Evolutionary conservation across 306 rosid genomes (phyloP), one percentile per base, ranked within the genome.

Genomic region (Vigna mungo): DNA sequence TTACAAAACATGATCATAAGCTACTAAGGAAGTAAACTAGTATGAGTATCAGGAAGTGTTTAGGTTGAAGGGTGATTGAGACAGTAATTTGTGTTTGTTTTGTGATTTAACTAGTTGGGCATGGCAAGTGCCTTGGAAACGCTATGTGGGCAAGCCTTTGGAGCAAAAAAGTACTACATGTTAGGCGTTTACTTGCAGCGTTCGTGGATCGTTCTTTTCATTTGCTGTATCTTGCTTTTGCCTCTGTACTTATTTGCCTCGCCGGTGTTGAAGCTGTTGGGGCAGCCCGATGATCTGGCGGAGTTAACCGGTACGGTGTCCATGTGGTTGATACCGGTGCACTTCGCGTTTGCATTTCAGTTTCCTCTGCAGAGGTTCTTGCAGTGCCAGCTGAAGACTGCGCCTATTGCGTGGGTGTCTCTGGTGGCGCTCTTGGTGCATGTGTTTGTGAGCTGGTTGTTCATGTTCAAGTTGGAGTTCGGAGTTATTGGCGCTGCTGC

Each of bases 101-200:
- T 34, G 3, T 41, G 10, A 41, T 41, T 62, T 32, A 5, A 73
- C 17, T 64, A 94, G 97, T 44, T 92, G 67, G 97, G 98, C 7
- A 94, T 94, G 98, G 94, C 96, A 8, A 92, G 97, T 27, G 96
- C 96, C 0, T 77, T 94, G 7, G 94, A 94, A 76, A 94, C 96
- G 0, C 87, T 91, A 0, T 94, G 97, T 2, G 97, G 98, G 36
- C 97, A 94, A 81, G 98, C 98, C 0, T 94, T 10, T 44, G 98
- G 98, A 5, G 97, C 96, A 0, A 89, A 90, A 82, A 86, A 92
- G 54, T 83, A 85, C 62, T 52, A 87, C 85, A 92, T 92, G 96
- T 71, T 94, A 67, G 98, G 98, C 0, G 78, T 92, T 1, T 94
- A 94, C 79, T 83, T 94, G 90, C 98, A 94, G 76, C 86, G 98